Conservation (phyloP, 371 early-diverging fungal genomes). For the Lichtheimia hyalospora region DNA sequence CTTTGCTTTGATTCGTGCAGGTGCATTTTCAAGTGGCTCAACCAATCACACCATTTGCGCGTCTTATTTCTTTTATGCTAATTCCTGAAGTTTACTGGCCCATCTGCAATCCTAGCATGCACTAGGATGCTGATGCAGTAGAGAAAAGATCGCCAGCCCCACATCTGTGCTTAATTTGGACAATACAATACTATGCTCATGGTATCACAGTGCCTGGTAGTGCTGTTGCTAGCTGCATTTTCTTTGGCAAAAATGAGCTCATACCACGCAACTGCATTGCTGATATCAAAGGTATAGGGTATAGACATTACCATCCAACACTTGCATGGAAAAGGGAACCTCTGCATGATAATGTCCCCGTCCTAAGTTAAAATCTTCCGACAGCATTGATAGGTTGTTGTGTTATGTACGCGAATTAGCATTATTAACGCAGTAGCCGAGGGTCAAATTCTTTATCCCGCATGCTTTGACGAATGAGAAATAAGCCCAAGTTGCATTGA, state of each 20-base stretch:
- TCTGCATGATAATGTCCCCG: background rate
- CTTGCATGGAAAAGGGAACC: background rate
- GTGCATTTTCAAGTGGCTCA: background rate
- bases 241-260: too few relatives aligned
- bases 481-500: background rate
- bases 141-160: too few relatives aligned
- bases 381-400: background rate
- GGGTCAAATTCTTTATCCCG: background rate
- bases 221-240: too few relatives aligned
- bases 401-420: background rate
- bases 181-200: background rate
- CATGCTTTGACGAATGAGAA: background rate
- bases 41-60: background rate
- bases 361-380: background rate
- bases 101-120: background rate
- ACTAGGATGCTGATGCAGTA: background rate
- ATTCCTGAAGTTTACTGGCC: background rate
- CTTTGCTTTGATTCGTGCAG: background rate
- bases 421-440: background rate
- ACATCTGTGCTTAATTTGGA: background rate
- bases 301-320: background rate
- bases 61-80: background rate
- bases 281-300: background rate
- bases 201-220: too few relatives aligned
- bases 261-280: background rate